A percentile compares a stretch with the other conserved stretches of the same genome.
Conservation (phyloP, 1,139 yeast genomes). For the Taiozyma sp. region DNA sequence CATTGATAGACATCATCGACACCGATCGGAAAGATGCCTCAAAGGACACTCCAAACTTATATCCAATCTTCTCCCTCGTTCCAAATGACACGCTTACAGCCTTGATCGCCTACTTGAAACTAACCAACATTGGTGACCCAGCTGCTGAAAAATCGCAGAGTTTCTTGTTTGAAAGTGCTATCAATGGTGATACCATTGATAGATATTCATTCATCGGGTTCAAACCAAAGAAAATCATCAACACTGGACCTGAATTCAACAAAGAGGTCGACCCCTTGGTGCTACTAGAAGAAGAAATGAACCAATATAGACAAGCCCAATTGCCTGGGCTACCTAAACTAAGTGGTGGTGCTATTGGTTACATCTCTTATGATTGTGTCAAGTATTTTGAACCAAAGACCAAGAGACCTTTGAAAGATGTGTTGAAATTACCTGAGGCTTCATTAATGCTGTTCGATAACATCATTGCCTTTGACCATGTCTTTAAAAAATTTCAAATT, state of each 20-base stretch:
- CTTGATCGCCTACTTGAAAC: constrained; percentile 81
- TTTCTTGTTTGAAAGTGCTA: constrained; percentile 82
- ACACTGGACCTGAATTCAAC: constrained; percentile 61
- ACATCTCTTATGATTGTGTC: constrained; percentile 92
- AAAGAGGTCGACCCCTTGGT: constrained; percentile 71
- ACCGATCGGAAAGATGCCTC: constrained; percentile 29
- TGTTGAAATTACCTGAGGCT: constrained; percentile 82
- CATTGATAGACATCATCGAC: constrained; percentile 40
- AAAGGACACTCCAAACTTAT: constrained; percentile 46
- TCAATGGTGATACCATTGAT: constrained; percentile 83
- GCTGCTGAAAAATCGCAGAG: constrained; percentile 49
- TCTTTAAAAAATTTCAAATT: constrained; percentile 86
- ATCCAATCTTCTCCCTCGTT: constrained; percentile 74
- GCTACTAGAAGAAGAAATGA: constrained; percentile 68
- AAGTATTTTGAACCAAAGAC: constrained; percentile 95
- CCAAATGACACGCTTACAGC: constrained; percentile 80
- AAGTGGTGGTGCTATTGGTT: constrained; percentile 96
- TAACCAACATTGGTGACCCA: constrained; percentile 63
- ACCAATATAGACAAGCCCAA: constrained; percentile 57
- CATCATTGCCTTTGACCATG: constrained; percentile 88
- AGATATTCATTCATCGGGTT: constrained; percentile 89
- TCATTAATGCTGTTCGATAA: constrained; percentile 87
- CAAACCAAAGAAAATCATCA: constrained; percentile 72
- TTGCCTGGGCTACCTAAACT: constrained; percentile 78
- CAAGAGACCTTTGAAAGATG: constrained; percentile 66